Evolutionary conservation across 2,329 filamentous ascomycete species (phyloP), one percentile per base, ranked within the genome.

Genomic region (Pseudogymnoascus sp.): DNA sequence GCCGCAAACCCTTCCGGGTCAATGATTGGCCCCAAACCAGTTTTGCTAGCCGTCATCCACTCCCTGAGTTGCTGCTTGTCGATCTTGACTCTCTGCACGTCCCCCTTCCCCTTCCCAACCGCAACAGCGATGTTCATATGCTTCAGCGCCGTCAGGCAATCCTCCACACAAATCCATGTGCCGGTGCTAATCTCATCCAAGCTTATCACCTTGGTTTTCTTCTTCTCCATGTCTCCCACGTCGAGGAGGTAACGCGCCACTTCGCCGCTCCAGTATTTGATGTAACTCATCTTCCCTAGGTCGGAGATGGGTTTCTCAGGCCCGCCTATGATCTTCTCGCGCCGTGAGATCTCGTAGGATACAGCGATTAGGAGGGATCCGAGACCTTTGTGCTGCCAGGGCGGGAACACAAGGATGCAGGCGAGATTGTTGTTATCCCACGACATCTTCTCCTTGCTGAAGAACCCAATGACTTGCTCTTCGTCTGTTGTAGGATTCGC

Each of bases 351-450:
- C 74, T 95, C 93, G 75, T 99, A 99, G 39, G 90, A 96, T 2
- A 95, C 86, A 4, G 91, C 92, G 86, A 99, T 97, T 34, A 99
- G 81, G 61, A 97, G 78, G 61, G 91, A 86, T 0, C 95, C 95
- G 0, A 97, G 82, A 1, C 93, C 92, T 68, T 91, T 92, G 67
- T 89, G 87, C 76, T 97, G 93, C 86, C 93, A 97, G 0, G 95
- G 95, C 1, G 95, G 95, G 72, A 97, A 97, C 14, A 97, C 84
- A 5, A 97, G 81, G 69, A 99, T 99, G 73, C 95, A 99, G 0
- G 95, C 95, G 4, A 99, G 82, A 69, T 97, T 99, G 76, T 99
- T 97, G 71, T 93, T 93, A 72, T 99, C 95, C 93, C 95, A 99
- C 3, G 91, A 96, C 81, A 97, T 89, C 75, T 97, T 97, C 76